Evolutionary conservation across 1,139 yeast species (phyloP).

Genomic region (Suhomyces bolitotheri): DNA sequence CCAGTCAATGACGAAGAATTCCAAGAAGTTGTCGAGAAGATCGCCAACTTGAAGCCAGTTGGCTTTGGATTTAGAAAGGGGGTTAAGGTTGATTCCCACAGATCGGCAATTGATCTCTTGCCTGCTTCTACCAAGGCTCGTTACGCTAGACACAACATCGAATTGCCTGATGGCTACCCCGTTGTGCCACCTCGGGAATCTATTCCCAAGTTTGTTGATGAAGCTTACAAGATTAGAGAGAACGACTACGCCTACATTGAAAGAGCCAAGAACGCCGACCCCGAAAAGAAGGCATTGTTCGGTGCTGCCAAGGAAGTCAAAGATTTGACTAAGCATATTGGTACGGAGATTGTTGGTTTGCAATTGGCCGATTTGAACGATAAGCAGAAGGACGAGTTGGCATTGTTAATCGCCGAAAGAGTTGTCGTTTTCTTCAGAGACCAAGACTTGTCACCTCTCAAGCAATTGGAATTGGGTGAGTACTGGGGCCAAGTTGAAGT

Average conservation of each 20-base stretch:
- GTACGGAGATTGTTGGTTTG: constrained; percentile 22
- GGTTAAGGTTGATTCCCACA: constrained; percentile 8
- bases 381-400: constrained; percentile 38
- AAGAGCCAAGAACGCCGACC: constrained; percentile 21
- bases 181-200: constrained; percentile 13
- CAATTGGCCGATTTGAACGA: constrained; percentile 26
- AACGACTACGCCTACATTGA: constrained; percentile 20
- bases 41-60: constrained; percentile 15
- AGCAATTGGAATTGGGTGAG: constrained; percentile 46
- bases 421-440: constrained; percentile 46
- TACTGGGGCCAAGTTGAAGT: constrained; percentile 48
- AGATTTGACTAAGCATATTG: constrained; percentile 21
- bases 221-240: constrained; percentile 18
- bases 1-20: constrained; percentile 11
- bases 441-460: constrained; percentile 45
- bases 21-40: constrained; percentile 13
- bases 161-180: constrained; percentile 20
- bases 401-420: constrained; percentile 43
- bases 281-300: constrained; percentile 22
- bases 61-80: constrained; percentile 10
- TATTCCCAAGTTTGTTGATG: constrained; percentile 20
- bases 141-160: constrained; percentile 17
- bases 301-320: constrained; percentile 22
- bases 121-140: constrained; percentile 18
- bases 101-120: constrained; percentile 13